A percentile compares a stretch with the other conserved stretches of the same genome.
These are phyloP conservation scores for Aspergillus vadensis DNA, from an alignment of 2,329 filamentous ascomycete genomes.

Conservation along the genomic window DNA sequence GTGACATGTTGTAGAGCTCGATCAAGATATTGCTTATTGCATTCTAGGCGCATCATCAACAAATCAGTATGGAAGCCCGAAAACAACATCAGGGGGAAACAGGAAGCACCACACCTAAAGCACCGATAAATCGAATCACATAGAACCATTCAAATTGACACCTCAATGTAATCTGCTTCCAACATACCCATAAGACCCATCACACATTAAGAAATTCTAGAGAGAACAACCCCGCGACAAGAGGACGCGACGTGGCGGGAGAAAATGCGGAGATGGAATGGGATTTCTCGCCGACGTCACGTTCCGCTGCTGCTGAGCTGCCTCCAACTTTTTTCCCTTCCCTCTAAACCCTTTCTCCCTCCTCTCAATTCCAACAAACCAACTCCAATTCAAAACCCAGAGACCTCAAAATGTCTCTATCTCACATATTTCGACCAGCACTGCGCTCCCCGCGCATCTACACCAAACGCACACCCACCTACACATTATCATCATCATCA, in stretches of 20 bases:
- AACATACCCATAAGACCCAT: not conserved
- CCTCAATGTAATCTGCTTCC: not conserved
- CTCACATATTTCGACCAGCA: slow-evolving; percentile 18
- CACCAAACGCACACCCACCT: slow-evolving; percentile 9
- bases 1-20: slow-evolving; percentile 47
- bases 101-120: not conserved
- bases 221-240: not conserved
- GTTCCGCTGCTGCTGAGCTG: not conserved
- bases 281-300: slow-evolving; percentile 9
- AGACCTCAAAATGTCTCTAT: slow-evolving; percentile 27
- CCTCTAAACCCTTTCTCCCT: not conserved
- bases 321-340: slow-evolving; percentile 1
- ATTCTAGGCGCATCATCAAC: not conserved
- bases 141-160: not conserved
- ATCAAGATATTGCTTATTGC: not conserved
- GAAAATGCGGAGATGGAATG: slow-evolving; percentile 7
- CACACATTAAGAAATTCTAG: not conserved
- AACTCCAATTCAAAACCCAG: not conserved
- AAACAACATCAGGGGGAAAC: not conserved
- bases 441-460: slow-evolving; percentile 22
- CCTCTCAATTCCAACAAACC: not conserved
- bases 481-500: not conserved
- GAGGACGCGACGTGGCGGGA: not conserved
- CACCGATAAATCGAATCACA: not conserved
- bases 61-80: not conserved